A percentile compares a stretch with the other conserved stretches of the same genome.
These are phyloP conservation scores for Tuber aestivum DNA, from an alignment of 495 filamentous ascomycete genomes.

Conservation along the genomic window DNA sequence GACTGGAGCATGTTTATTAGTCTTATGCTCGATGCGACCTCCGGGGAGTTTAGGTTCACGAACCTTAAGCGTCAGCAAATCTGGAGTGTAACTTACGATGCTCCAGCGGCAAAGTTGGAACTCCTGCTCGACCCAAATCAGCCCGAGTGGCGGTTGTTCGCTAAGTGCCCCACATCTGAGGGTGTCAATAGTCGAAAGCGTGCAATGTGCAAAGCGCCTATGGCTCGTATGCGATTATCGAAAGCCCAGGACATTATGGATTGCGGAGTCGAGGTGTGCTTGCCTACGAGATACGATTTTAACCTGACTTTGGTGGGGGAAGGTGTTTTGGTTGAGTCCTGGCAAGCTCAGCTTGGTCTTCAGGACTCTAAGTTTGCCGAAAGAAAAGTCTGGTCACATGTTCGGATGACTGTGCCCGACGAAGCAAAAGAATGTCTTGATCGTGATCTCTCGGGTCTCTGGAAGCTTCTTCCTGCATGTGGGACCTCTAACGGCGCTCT, in stretches of 20 bases:
- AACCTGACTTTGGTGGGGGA: conserved; percentile 36
- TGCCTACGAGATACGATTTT: conserved; percentile 44
- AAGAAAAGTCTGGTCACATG: conserved; percentile 46
- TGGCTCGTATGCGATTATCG: conserved; percentile 51
- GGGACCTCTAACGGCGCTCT: conserved; percentile 60
- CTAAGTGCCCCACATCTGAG: conserved; percentile 45
- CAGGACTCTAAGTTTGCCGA: conserved; percentile 42
- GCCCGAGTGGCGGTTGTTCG: conserved; percentile 55
- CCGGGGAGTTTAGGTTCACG: conserved; percentile 48
- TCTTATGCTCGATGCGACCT: conserved; percentile 43
- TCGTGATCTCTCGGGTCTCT: conserved; percentile 52
- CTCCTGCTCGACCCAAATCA: conserved; percentile 47
- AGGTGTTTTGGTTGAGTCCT: conserved; percentile 40
- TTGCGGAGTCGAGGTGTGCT: conserved; percentile 53
- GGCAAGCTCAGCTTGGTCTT: conserved; percentile 46
- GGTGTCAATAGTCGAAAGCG: conserved; percentile 47
- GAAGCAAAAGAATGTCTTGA: conserved; percentile 43
- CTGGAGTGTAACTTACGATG: conserved; percentile 54
- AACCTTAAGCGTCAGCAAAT: conserved; percentile 48
- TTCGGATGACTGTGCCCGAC: conserved; percentile 43
- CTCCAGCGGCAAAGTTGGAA: conserved; percentile 48
- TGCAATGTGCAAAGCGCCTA: conserved; percentile 50
- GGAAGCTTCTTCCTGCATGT: conserved; percentile 56
- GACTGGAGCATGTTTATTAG: conserved; percentile 46
- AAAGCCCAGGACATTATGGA: conserved; percentile 42